These are phyloP conservation scores for Botrytis paeoniae DNA, from an alignment of 2,329 filamentous ascomycete species.

Conservation along the genomic window DNA sequence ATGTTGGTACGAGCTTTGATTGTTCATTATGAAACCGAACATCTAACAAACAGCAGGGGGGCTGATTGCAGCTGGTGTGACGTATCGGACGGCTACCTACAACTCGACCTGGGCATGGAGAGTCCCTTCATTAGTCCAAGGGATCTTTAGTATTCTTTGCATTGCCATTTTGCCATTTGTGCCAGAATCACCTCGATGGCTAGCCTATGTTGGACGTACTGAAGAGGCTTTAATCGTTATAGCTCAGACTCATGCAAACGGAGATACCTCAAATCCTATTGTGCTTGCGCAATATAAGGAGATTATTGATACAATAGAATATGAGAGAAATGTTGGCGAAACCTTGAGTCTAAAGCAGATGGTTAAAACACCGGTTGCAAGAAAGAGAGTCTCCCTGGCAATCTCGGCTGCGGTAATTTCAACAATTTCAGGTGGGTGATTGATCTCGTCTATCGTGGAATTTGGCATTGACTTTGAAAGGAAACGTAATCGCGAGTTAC, in stretches of 20 bases:
- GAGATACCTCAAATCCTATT: constrained; percentile 46
- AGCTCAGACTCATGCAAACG: constrained; percentile 53
- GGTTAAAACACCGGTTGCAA: constrained; percentile 49
- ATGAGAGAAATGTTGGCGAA: constrained; percentile 43
- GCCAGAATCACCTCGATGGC: constrained; percentile 57
- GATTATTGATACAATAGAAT: constrained; percentile 44
- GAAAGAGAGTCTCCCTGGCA: constrained; percentile 49
- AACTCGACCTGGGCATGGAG: constrained; percentile 40
- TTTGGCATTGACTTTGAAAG: constrained; percentile 33
- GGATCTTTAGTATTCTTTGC: constrained; percentile 31
- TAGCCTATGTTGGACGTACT: constrained; percentile 48
- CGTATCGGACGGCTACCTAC: constrained; percentile 39
- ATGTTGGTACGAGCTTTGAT: constrained; percentile 15
- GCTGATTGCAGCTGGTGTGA: constrained; percentile 39
- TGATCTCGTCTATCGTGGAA: neutral
- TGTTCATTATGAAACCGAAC: neutral
- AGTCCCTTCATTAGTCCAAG: constrained; percentile 35
- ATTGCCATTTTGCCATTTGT: constrained; percentile 32
- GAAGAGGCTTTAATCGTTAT: constrained; percentile 48
- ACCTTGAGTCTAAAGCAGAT: constrained; percentile 41
- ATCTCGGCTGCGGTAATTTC: constrained; percentile 47
- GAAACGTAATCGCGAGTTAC: constrained; percentile 45
- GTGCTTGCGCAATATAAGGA: constrained; percentile 44
- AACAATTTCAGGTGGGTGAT: constrained; percentile 43
- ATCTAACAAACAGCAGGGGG: constrained; percentile 30